Evolutionary conservation across 345 rosid species (phyloP).

Genomic region (Sisymbrium altissimum): DNA sequence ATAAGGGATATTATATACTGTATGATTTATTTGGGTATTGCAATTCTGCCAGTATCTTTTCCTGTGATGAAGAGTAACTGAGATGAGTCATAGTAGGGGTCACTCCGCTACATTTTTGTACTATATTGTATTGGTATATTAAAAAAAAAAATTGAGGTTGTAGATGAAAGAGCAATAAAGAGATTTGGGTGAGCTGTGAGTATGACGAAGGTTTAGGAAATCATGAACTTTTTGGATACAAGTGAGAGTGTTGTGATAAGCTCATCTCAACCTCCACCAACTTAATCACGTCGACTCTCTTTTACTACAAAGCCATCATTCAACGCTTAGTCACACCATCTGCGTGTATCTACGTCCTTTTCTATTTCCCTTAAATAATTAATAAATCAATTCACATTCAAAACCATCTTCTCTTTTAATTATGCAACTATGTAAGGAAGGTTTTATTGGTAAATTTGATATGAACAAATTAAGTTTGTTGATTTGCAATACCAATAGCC

Average conservation of each 20-base stretch:
- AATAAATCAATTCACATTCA: neutral
- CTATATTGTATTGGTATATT: neutral
- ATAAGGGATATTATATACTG: too few species aligned
- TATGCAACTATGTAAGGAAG: neutral
- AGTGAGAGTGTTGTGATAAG: slow-evolving; percentile 27
- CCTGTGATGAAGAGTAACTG: too few species aligned
- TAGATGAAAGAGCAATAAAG: slow-evolving; percentile 27
- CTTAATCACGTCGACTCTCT: slow-evolving; percentile 6
- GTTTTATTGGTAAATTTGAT: neutral
- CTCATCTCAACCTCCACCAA: slow-evolving; percentile 33
- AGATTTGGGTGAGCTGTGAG: slow-evolving; percentile 21
- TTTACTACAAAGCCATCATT: slow-evolving; percentile 17
- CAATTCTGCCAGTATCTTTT: too few species aligned
- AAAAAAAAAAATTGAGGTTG: neutral
- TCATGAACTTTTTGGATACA: slow-evolving; percentile 9
- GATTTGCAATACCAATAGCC: neutral
- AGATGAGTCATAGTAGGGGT: too few species aligned
- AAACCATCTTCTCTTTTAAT: neutral
- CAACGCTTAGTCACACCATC: slow-evolving; percentile 20
- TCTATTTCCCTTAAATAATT: neutral
- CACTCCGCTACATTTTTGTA: too few species aligned
- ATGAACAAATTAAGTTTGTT: neutral
- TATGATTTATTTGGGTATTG: neutral
- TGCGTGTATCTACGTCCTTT: slow-evolving; percentile 11
- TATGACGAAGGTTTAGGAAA: slow-evolving; percentile 8